Conservation (phyloP, 2,329 filamentous ascomycete genomes). For the Plenodomus lindquistii region DNA sequence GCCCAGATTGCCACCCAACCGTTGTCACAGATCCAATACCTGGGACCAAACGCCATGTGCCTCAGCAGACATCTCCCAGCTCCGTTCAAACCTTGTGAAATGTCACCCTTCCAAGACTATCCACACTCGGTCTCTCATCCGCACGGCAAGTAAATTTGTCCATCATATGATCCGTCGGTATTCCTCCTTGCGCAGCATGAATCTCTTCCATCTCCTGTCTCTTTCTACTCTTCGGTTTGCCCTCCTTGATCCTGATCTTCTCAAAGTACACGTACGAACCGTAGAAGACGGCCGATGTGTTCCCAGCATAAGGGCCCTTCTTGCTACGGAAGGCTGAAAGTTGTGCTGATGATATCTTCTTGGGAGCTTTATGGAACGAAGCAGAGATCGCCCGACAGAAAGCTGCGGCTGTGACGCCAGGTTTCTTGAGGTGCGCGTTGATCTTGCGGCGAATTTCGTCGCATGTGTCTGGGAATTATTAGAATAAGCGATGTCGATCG, state of each 20-base stretch:
- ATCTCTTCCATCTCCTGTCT: slow-evolving; percentile 57
- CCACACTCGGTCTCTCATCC: not conserved
- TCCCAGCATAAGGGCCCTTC: slow-evolving; percentile 54
- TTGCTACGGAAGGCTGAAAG: slow-evolving; percentile 57
- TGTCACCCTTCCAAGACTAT: not conserved
- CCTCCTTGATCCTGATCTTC: slow-evolving; percentile 58
- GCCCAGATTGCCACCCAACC: too few species aligned
- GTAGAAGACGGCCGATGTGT: slow-evolving; percentile 57
- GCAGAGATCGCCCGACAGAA: slow-evolving; percentile 57
- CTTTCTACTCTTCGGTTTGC: slow-evolving; percentile 57
- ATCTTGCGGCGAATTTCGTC: slow-evolving; percentile 64
- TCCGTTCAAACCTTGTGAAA: not conserved
- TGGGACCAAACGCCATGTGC: too few species aligned
- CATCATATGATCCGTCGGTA: slow-evolving; percentile 8
- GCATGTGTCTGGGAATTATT: slow-evolving; percentile 51
- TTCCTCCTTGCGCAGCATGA: not conserved
- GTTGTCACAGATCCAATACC: too few species aligned
- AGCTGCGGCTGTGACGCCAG: slow-evolving; percentile 55
- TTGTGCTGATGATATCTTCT: slow-evolving; percentile 49
- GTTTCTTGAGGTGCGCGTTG: slow-evolving; percentile 52
- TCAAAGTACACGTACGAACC: slow-evolving; percentile 63
- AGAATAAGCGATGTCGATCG: not conserved
- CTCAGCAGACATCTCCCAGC: too few species aligned
- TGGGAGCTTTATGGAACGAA: slow-evolving; percentile 43
- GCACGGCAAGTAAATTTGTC: not conserved